Percentiles rank a stretch among this genome's conserved stretches.
These are phyloP conservation scores for Gymnopilus dilepis DNA, from an alignment of 768 basidiomycete species.

Conservation along the genomic window DNA sequence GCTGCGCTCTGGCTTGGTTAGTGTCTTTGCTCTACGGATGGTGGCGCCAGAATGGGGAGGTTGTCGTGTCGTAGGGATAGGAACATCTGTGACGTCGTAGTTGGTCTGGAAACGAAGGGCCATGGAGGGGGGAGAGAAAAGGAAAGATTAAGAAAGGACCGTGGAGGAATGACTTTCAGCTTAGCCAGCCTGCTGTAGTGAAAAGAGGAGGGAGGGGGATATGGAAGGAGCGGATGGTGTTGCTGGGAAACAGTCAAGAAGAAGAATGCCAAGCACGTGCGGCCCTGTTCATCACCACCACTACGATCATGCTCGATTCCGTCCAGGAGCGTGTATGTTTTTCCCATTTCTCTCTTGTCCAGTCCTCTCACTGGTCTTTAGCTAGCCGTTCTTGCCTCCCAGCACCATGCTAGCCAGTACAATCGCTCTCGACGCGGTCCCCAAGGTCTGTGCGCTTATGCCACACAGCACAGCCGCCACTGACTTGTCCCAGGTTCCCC, in stretches of 20 bases:
- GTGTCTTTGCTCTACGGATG: constrained; percentile 90
- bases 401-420: constrained; percentile 77
- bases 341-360: not conserved
- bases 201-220: constrained; percentile 31
- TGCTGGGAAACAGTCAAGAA: constrained; percentile 25
- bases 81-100: constrained; percentile 64
- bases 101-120: constrained; percentile 62
- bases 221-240: constrained; percentile 13
- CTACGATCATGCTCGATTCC: constrained; percentile 15
- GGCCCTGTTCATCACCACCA: constrained; percentile 12
- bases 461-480: constrained; percentile 1
- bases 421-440: constrained; percentile 69
- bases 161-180: constrained; percentile 22
- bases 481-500: constrained; percentile 54
- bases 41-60: constrained; percentile 61
- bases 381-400: constrained; percentile 68
- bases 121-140: constrained; percentile 41
- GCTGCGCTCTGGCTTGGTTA: constrained; percentile 93
- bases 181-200: constrained; percentile 31
- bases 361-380: constrained; percentile 25
- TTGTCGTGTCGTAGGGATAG: constrained; percentile 66
- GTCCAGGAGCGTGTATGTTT: constrained; percentile 9
- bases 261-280: constrained; percentile 23
- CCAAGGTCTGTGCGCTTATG: constrained; percentile 32
- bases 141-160: constrained; percentile 24